These are phyloP conservation scores for Diaporthe australafricana DNA, from an alignment of 2,329 filamentous ascomycete genomes.

Conservation along the genomic window DNA sequence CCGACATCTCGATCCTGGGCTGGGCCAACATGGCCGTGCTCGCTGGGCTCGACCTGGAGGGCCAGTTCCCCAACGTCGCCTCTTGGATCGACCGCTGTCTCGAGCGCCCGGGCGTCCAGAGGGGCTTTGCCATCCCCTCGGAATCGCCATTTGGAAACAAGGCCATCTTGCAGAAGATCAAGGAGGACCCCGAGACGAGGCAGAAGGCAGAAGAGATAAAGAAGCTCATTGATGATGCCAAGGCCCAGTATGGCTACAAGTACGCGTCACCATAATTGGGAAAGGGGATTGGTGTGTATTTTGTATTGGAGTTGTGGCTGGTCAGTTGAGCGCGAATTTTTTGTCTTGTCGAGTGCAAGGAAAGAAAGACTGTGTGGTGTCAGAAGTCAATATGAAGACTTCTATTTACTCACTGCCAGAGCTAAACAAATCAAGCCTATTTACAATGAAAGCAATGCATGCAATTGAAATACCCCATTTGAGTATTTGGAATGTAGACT, in stretches of 20 bases:
- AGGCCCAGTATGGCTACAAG: conserved; percentile 61
- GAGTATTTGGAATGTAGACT: too few relatives aligned
- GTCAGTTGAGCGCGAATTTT: background rate
- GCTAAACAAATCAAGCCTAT: too few relatives aligned
- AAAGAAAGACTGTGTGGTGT: too few relatives aligned
- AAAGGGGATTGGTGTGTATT: background rate
- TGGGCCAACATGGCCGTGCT: conserved; percentile 73
- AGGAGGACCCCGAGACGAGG: conserved; percentile 57
- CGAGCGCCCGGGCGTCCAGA: conserved; percentile 69
- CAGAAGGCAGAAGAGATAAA: conserved; percentile 54
- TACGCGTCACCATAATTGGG: conserved; percentile 53
- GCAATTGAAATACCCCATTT: background rate
- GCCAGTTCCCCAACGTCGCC: conserved; percentile 73
- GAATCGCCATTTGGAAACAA: conserved; percentile 54
- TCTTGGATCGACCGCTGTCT: conserved; percentile 75
- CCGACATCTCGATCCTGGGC: conserved; percentile 78
- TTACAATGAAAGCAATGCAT: background rate
- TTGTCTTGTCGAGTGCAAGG: too few relatives aligned
- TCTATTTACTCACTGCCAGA: too few relatives aligned
- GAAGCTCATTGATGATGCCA: conserved; percentile 52
- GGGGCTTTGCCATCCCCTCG: conserved; percentile 71
- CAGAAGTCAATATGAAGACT: background rate
- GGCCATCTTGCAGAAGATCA: conserved; percentile 51
- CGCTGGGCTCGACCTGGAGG: conserved; percentile 69
- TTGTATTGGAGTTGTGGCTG: background rate